Evolutionary conservation across 1,139 yeast genomes (phyloP).

Genomic region (Petasospora fabianii): DNA sequence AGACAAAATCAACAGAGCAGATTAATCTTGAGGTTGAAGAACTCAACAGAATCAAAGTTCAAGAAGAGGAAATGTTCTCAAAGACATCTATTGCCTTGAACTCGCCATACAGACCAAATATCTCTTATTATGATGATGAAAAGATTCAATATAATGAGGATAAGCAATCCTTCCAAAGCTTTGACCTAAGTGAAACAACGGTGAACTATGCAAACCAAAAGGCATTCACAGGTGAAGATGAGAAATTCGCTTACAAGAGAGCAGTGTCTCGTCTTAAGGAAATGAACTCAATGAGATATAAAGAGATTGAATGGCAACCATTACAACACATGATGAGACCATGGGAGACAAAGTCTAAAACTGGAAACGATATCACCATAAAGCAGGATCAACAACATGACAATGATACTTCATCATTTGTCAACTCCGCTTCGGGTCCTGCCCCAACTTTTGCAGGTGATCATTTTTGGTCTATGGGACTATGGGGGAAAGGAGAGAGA

Average conservation of each 20-base stretch:
- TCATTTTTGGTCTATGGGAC: constrained; percentile 68
- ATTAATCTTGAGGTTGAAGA: constrained; percentile 2
- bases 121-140: constrained; percentile 54
- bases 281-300: constrained; percentile 60
- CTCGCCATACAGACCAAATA: constrained; percentile 69
- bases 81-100: constrained; percentile 56
- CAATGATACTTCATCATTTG: too few relatives aligned
- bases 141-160: constrained; percentile 38
- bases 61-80: constrained; percentile 68
- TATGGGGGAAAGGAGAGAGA: constrained; percentile 52
- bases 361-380: background rate
- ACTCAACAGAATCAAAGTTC: constrained; percentile 38
- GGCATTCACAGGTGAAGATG: constrained; percentile 77
- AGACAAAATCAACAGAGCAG: constrained; percentile 11
- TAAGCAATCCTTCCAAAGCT: constrained; percentile 10
- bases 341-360: constrained; percentile 45
- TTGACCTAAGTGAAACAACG: constrained; percentile 17
- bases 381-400: background rate
- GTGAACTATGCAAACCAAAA: constrained; percentile 45
- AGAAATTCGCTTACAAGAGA: constrained; percentile 67
- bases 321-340: constrained; percentile 51
- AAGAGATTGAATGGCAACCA: constrained; percentile 52
- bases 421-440: constrained; percentile 4
- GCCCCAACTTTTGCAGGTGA: constrained; percentile 46
- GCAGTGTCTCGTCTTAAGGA: constrained; percentile 68